Base-by-base conservation (phyloP, 768 basidiomycete species). In the Pisolithus marmoratus region DNA sequence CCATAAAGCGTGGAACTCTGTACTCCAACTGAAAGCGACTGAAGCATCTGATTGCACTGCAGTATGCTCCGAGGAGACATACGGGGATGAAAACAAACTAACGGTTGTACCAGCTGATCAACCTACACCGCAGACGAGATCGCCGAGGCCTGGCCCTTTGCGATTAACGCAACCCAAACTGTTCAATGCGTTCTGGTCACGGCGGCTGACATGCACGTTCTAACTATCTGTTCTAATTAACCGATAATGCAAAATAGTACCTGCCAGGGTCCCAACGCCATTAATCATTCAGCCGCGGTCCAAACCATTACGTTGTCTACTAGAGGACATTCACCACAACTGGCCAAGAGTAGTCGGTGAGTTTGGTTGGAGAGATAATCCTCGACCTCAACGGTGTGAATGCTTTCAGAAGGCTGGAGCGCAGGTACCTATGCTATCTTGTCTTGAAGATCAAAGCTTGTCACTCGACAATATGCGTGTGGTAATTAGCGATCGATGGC, bases 401-500 rank as follows among this genome's bases (percentile, higher is more conserved):
- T 20, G 40, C 19, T 19, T 20, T 5, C 34, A 34, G 34, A 27
- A 27, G 38, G 6, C 38, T 20, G 38, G 38, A 1, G 17, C 40
- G 40, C 40, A 44, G 26, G 23, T 8, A 44, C 23, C 20, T 23
- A 26, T 24, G 26, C 7, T 5, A 20, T 41, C 40, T 6, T 22
- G 38, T 11, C 38, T n/a, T 12, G 9, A 14, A 34, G 19, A 43
- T 6, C 31, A n/a, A n/a, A 46, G 49, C 45, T 34, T 53, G 46
- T n/a, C 45, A 43, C 27, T 14, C 51, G 49, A 48, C 27, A 27
- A 45, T 55, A 47, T 29, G 51, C 55, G 45, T 29, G 52, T 12
- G 34, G 34, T 58, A 29, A 51, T 40, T 48, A 56, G 49, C 48
- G 57, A 61, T 63, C 59, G 59, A 41, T 38, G 27, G 62, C 73